Evolutionary conservation across 2,329 filamentous ascomycete species (phyloP).

Genomic region (Fusarium aywerte): DNA sequence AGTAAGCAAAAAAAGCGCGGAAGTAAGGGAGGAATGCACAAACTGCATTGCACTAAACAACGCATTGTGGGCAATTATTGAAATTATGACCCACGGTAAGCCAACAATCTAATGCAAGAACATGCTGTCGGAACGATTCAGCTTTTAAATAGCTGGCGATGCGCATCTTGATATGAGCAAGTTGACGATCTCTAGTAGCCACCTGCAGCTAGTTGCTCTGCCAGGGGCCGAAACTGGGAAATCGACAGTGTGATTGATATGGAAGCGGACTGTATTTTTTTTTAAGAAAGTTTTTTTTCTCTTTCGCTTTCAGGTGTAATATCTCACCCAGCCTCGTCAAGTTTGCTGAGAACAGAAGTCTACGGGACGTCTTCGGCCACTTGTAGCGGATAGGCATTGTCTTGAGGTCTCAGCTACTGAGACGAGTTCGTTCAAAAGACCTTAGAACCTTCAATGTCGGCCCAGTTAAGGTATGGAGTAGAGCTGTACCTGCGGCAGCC

Average conservation of each 20-base stretch:
- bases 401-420: conserved; percentile 3
- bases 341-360: conserved; percentile 7
- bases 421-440: conserved; percentile 3
- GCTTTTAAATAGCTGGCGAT: conserved; percentile 17
- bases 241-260: conserved; percentile 29
- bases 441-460: neutral
- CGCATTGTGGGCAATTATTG: conserved; percentile 10
- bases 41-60: conserved; percentile 21
- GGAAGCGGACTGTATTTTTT: conserved; percentile 28
- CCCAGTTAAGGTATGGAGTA: neutral
- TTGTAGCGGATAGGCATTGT: conserved; percentile 18
- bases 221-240: conserved; percentile 20
- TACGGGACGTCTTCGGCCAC: conserved; percentile 21
- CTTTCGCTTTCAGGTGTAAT: conserved; percentile 17
- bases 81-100: conserved; percentile 34
- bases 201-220: conserved; percentile 8
- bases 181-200: conserved; percentile 33
- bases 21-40: conserved; percentile 21
- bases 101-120: conserved; percentile 24
- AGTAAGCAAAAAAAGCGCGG: conserved; percentile 10
- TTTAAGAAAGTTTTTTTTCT: conserved; percentile 1
- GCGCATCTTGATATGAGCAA: conserved; percentile 35
- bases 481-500: conserved; percentile 40
- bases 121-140: conserved; percentile 17
- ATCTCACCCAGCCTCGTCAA: neutral